Base-by-base conservation (phyloP, 345 rosid genomes). In the Cochlearia excelsa region DNA sequence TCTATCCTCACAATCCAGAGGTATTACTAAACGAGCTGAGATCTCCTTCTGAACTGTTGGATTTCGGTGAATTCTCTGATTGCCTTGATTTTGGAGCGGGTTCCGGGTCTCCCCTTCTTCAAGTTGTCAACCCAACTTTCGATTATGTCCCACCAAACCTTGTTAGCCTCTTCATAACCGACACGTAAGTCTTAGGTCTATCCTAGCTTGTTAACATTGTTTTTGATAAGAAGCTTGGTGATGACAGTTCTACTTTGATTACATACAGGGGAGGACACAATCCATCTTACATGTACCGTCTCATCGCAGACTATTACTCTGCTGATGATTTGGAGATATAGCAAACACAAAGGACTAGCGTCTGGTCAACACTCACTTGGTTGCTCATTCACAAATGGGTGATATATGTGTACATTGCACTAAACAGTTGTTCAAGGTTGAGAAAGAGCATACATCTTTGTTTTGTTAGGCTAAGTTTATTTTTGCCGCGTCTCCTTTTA, bases 1-100 rank as follows among this genome's bases (percentile, higher is more conserved):
- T 90, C 48, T 94, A 94, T 82, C 99, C 99, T 7, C 96, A 87
- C 79, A 87, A 94, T 76, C 99, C 95, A 3, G 97, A 90, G 80
- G 96, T 87, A 38, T 74, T 87, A 56, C 80, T 90, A 27, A 94
- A 94, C 74, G 97, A 94, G 72, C 79, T 90, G 78, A 86, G 97
- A 76, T 90, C 96, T 37, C 99, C 99, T 46, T 89, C 97, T 27
- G 97, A 93, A 79, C 74, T 90, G 46, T 79, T 90, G 59, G 96
- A 93, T 76, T 94, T 94, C 72, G 97, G 99, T 63, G 97, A 94
- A 67, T 87, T 94, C 78, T 94, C 99, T 40, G 96, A 94, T 76
- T 87, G 95, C 78, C 68, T 94, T 78, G 97, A 90, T 68, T 90
- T 77, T 66, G 86, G 90, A 64, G 75, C 70, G 51, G 82, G 79